These are phyloP conservation scores for Helicostylum pulchrum DNA, from an alignment of 192 early-diverging fungal genomes.

Conservation along the genomic window DNA sequence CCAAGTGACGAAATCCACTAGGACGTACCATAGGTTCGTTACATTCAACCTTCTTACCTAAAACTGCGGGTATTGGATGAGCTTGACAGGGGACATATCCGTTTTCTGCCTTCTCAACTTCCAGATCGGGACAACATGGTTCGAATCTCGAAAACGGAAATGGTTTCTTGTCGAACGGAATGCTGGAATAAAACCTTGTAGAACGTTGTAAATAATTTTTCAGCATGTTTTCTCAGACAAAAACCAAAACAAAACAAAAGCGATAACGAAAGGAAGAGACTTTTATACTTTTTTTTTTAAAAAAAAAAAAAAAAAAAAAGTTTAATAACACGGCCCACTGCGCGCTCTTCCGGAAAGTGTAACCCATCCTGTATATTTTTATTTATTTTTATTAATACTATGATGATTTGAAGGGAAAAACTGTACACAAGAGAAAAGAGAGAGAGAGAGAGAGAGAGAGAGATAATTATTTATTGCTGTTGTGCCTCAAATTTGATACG, in stretches of 20 bases:
- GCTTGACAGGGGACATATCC: slow-evolving; percentile 30
- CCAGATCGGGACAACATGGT: slow-evolving; percentile 27
- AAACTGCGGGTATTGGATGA: slow-evolving; percentile 32
- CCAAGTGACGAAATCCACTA: slow-evolving; percentile 23
- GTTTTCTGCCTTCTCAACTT: slow-evolving; percentile 1
- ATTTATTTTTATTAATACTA: background rate
- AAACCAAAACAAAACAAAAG: background rate
- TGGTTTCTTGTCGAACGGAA: slow-evolving; percentile 33
- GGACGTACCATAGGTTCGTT: slow-evolving; percentile 19
- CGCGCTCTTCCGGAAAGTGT: background rate
- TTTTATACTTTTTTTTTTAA: no score
- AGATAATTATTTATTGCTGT: slow-evolving; percentile 35
- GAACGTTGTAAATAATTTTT: background rate
- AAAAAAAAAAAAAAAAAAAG: background rate
- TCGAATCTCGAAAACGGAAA: slow-evolving; percentile 33
- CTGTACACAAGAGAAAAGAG: background rate
- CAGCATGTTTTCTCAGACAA: background rate
- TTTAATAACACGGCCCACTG: background rate
- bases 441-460: no score
- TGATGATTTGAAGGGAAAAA: background rate
- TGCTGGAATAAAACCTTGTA: slow-evolving; percentile 2
- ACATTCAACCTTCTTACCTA: slow-evolving; percentile 34
- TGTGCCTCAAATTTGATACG: slow-evolving; percentile 66
- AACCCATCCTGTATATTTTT: background rate
- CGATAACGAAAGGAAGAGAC: no score